phyloP scores from a whole-genome alignment of 73 alveolate genomes.

The Paramecium caudatum region DNA sequence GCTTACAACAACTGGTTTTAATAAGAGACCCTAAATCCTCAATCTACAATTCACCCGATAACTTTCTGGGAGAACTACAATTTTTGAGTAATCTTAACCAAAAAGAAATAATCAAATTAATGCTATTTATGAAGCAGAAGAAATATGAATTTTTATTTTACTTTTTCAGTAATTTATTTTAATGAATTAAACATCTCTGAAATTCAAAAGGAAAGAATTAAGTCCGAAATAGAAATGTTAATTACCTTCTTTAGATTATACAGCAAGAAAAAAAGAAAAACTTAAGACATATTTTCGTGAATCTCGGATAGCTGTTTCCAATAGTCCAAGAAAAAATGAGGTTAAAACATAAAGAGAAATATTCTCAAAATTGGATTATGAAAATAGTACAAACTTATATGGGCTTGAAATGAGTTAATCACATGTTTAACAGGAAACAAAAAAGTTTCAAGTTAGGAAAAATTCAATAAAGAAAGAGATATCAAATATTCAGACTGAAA shows the following conservation, averaged over 20 bases:
- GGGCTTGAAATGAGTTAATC: neutral
- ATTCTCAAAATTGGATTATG: neutral
- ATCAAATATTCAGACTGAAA: neutral
- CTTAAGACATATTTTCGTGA: conserved; percentile 6
- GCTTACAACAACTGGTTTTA: neutral
- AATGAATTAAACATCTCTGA: too few species aligned
- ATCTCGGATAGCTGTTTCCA: neutral
- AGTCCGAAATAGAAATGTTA: too few species aligned
- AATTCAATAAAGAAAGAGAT: neutral
- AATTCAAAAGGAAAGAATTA: too few species aligned
- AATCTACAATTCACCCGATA: neutral
- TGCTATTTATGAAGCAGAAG: neutral
- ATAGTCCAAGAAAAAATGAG: neutral
- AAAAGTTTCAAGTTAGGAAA: conserved; percentile 21
- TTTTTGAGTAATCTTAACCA: neutral
- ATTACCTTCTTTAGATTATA: too few species aligned
- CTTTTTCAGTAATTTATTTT: neutral
- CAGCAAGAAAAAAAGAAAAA: conserved; percentile 33
- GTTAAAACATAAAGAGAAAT: conserved; percentile 8
- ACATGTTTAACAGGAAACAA: neutral
- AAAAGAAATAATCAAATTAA: neutral
- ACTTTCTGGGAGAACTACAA: conserved; percentile 24
- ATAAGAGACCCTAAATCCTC: neutral
- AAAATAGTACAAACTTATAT: neutral
- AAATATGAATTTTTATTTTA: too few species aligned